Conservation (phyloP, 257 asterid species). For the Haberlea rhodopensis region DNA sequence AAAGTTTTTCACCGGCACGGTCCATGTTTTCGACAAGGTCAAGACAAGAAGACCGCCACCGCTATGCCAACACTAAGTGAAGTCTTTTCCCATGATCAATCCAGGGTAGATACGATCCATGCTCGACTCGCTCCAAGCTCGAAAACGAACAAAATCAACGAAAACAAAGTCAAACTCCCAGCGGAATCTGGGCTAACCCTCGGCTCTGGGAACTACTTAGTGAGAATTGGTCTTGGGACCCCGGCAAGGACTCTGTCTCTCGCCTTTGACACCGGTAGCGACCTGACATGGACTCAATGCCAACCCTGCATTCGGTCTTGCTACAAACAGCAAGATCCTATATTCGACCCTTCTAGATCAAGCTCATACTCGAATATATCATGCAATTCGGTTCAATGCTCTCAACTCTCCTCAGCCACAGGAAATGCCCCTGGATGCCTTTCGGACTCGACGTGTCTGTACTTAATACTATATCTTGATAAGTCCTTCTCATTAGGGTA, state of each 20-base stretch:
- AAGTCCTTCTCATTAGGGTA: constrained; percentile 39
- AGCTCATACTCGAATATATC: constrained; percentile 52
- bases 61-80: constrained; percentile 33
- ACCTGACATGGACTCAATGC: constrained; percentile 86
- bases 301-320: constrained; percentile 52
- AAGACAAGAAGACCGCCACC: constrained; percentile 8
- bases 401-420: constrained; percentile 42
- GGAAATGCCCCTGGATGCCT: constrained; percentile 43
- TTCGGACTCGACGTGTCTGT: constrained; percentile 42
- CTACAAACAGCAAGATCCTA: constrained; percentile 56
- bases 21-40: constrained; percentile 44
- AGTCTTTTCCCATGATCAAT: constrained; percentile 49
- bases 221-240: constrained; percentile 59
- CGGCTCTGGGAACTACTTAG: constrained; percentile 62
- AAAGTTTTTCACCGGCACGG: constrained; percentile 51
- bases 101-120: constrained; percentile 50
- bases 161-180: constrained; percentile 39
- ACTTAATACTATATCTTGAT: constrained; percentile 51
- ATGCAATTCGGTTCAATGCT: constrained; percentile 44
- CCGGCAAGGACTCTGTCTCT: constrained; percentile 43
- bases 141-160: neutral
- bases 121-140: constrained; percentile 24
- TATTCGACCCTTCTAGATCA: constrained; percentile 52
- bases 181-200: constrained; percentile 44
- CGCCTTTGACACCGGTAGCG: constrained; percentile 76